Evolutionary conservation across 2,329 filamentous ascomycete species (phyloP), one percentile per base, ranked within the genome.

Genomic region (Cladosporium sp.): DNA sequence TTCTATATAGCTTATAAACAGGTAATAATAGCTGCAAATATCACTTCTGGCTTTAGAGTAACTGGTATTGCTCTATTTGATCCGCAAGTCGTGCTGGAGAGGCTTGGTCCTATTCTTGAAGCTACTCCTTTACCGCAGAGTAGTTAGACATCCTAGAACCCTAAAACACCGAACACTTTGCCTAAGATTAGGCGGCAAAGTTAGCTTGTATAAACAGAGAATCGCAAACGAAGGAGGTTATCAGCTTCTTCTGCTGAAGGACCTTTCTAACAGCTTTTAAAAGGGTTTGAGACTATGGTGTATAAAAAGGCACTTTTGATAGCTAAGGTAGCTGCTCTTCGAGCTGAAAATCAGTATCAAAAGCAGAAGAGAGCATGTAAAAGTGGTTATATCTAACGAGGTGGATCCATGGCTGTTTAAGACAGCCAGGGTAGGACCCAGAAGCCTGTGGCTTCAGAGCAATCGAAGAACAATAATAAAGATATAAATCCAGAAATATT

Each of bases 191-290:
- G 17, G 17, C 9, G 20, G 7, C n/a, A 22, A 44, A 17, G n/a
- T 22, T 44, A 34, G 28, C 28, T 34, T 6, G 28, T 34, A 34
- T 34, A 6, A 34, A 34, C 10, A 70, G 39, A 42, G 39, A 42
- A 22, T 15, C n/a, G 39, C n/a, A 42, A 42, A 42, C n/a, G 39
- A 42, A 42, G 39, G 20, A 42, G 39, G 20, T 42, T 22, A 42
- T 42, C 39, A 42, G 39, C 20, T 42, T 42, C 39, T 42, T 42
- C n/a, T 7, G 15, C n/a, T 22, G 39, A 42, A 17, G 8, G n/a
- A 15, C 39, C 15, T 6, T 42, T 42, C 39, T 22, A 17, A 42
- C 39, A 42, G 39, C 39, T 42, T 22, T 15, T 22, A 15, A 42
- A 15, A 22, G 39, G 39, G 7, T 42, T 42, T 42, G 39, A 42